Percentiles rank a stretch among this genome's conserved stretches.
These are phyloP conservation scores for Papiliotrema terrestris DNA, from an alignment of 1,284 basidiomycete genomes.

Conservation along the genomic window DNA sequence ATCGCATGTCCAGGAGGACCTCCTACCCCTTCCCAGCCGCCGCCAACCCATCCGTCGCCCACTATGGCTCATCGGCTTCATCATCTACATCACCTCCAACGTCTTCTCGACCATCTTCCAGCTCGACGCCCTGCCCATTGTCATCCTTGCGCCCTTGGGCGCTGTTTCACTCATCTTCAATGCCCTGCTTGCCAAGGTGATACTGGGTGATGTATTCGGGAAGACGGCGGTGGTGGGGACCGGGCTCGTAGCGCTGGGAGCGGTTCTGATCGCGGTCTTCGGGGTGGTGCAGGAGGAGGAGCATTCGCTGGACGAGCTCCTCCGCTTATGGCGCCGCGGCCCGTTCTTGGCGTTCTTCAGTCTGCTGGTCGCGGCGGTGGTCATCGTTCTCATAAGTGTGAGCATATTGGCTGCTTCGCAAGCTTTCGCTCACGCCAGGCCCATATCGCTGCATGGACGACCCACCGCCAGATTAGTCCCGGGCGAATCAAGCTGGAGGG, in stretches of 20 bases:
- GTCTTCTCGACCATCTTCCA: conserved; percentile 80
- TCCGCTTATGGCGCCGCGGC: conserved; percentile 71
- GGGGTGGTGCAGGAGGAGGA: conserved; percentile 89
- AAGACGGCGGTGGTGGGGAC: conserved; percentile 81
- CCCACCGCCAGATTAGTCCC: conserved; percentile 10
- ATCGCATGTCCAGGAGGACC: conserved; percentile 84
- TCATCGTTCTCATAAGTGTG: conserved; percentile 63
- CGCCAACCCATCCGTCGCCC: conserved; percentile 72
- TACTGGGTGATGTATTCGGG: conserved; percentile 84
- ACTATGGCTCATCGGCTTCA: conserved; percentile 80
- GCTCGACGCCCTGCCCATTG: conserved; percentile 88
- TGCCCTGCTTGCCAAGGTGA: conserved; percentile 80
- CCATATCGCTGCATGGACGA: conserved; percentile 22
- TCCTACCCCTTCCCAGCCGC: conserved; percentile 61
- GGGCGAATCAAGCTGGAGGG: conserved; percentile 1
- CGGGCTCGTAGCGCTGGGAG: conserved; percentile 79
- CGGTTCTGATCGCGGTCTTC: conserved; percentile 84
- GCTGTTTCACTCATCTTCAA: conserved; percentile 92
- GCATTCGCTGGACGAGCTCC: conserved; percentile 82
- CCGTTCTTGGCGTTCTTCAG: conserved; percentile 80
- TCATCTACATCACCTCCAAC: conserved; percentile 82
- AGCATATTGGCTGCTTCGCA: conserved; percentile 34
- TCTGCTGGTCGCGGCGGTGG: conserved; percentile 62
- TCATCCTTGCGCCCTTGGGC: conserved; percentile 87
- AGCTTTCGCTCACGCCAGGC: conserved; percentile 6